phyloP scores from a whole-genome alignment of 2,329 filamentous ascomycete species.

The Clarireedia hainanense region DNA sequence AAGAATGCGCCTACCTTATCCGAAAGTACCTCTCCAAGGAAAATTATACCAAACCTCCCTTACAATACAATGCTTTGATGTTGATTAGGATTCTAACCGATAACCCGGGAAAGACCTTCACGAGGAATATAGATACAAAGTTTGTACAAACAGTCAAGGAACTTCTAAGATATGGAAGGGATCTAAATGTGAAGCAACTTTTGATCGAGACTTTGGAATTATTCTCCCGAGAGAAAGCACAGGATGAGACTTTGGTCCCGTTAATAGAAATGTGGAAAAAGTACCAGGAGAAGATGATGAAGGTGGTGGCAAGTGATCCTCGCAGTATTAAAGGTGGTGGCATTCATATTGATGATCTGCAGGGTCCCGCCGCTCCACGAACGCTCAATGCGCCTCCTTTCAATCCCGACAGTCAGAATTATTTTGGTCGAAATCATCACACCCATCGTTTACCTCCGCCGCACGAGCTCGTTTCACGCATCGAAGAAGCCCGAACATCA shows the following conservation, averaged over 20 bases:
- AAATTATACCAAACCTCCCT: constrained; percentile 54
- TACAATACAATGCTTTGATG: constrained; percentile 96
- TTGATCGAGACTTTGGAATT: constrained; percentile 78
- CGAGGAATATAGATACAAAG: constrained; percentile 79
- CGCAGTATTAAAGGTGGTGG: not conserved
- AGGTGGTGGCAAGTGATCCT: constrained; percentile 34
- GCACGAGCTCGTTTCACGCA: constrained; percentile 68
- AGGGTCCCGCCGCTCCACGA: constrained; percentile 28
- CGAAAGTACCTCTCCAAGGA: constrained; percentile 75
- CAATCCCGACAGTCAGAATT: constrained; percentile 41
- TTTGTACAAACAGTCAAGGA: constrained; percentile 72
- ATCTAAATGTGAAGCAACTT: constrained; percentile 75
- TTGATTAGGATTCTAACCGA: constrained; percentile 84
- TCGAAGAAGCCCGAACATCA: constrained; percentile 86
- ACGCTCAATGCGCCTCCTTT: constrained; percentile 37
- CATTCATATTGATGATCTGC: not conserved
- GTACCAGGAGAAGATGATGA: constrained; percentile 60
- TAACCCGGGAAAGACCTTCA: constrained; percentile 86
- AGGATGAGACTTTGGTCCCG: constrained; percentile 65
- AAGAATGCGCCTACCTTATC: constrained; percentile 71
- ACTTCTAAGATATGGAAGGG: constrained; percentile 61
- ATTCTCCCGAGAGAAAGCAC: constrained; percentile 57
- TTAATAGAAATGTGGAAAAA: constrained; percentile 82
- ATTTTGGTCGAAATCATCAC: constrained; percentile 46
- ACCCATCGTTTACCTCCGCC: constrained; percentile 52